These are phyloP conservation scores for Coniochaeta ligniaria DNA, from an alignment of 2,329 filamentous ascomycete genomes.

Conservation along the genomic window DNA sequence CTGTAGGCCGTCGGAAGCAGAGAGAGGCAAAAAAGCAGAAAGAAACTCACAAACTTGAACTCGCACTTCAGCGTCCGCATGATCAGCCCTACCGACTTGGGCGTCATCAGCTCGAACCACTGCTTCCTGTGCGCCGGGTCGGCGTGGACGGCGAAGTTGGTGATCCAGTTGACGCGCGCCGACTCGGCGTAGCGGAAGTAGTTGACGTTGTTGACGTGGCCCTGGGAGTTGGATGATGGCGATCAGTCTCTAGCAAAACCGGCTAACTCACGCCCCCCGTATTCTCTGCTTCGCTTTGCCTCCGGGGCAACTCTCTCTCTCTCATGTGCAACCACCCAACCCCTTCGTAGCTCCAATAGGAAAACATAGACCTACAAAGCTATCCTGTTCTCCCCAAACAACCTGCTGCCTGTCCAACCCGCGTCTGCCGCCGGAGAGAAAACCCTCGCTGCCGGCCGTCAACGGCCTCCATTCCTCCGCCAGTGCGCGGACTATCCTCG, in stretches of 20 bases:
- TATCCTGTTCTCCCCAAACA: constrained; percentile 81
- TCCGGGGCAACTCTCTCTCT: too few relatives aligned
- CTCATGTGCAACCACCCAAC: not conserved
- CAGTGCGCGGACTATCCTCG: constrained; percentile 50
- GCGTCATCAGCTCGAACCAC: constrained; percentile 65
- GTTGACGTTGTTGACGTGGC: constrained; percentile 81
- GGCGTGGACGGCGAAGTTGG: constrained; percentile 57
- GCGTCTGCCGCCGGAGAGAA: constrained; percentile 54
- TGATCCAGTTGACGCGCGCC: constrained; percentile 70
- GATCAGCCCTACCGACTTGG: constrained; percentile 64
- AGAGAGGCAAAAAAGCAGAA: too few relatives aligned
- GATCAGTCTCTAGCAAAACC: not conserved
- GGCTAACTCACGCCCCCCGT: too few relatives aligned
- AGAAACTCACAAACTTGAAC: constrained; percentile 71
- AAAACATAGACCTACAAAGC: constrained; percentile 23
- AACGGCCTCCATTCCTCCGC: constrained; percentile 64
- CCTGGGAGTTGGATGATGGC: constrained; percentile 24
- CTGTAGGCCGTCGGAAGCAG: too few relatives aligned
- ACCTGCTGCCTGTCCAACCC: constrained; percentile 61
- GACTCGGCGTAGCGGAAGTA: constrained; percentile 83
- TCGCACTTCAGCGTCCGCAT: constrained; percentile 73
- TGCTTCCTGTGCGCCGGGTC: constrained; percentile 52
- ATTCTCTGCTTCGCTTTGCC: not conserved
- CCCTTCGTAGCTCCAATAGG: not conserved
- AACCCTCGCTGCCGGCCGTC: constrained; percentile 68